Percentiles rank a stretch among this genome's conserved stretches.
Evolutionary conservation across 805 yeast species (phyloP).

Genomic region (Blastobotrys chiropterorum): DNA sequence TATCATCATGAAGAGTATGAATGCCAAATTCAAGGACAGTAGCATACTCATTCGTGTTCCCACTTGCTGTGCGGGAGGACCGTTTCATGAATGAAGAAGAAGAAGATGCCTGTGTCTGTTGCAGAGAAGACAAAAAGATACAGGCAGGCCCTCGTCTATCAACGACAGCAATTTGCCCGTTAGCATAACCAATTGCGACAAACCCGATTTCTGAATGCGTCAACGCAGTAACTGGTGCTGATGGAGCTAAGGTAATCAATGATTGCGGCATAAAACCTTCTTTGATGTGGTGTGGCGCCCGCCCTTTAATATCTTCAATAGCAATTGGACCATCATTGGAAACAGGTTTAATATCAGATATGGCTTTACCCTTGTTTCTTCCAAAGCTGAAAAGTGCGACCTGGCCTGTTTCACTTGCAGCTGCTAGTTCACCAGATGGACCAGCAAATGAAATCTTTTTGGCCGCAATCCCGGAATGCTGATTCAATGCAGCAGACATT

Average conservation of each 20-base stretch:
- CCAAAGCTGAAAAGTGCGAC: constrained; percentile 71
- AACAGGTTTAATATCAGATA: constrained; percentile 20
- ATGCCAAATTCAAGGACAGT: constrained; percentile 70
- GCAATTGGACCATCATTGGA: background rate
- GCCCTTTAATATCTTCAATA: constrained; percentile 40
- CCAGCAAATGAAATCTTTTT: constrained; percentile 66
- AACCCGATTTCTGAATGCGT: constrained; percentile 74
- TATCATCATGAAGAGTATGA: constrained; percentile 59
- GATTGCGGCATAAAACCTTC: constrained; percentile 60
- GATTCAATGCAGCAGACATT: constrained; percentile 43
- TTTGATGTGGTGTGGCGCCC: constrained; percentile 44
- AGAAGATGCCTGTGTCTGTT: background rate
- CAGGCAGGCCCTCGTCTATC: constrained; percentile 74
- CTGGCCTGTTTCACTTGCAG: constrained; percentile 62
- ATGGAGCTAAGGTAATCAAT: constrained; percentile 38
- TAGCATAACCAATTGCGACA: constrained; percentile 68
- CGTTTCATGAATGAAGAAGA: background rate
- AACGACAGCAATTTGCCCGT: constrained; percentile 68
- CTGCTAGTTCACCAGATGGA: constrained; percentile 68
- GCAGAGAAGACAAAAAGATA: constrained; percentile 28
- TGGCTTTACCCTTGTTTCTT: constrained; percentile 34
- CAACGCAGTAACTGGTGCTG: constrained; percentile 52
- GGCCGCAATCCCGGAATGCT: constrained; percentile 40
- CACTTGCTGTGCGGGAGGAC: constrained; percentile 4
- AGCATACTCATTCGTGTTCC: constrained; percentile 27